Evolutionary conservation across 1,139 yeast genomes (phyloP), one percentile per base, ranked within the genome.

Genomic region (Insectozyma bohioensis): DNA sequence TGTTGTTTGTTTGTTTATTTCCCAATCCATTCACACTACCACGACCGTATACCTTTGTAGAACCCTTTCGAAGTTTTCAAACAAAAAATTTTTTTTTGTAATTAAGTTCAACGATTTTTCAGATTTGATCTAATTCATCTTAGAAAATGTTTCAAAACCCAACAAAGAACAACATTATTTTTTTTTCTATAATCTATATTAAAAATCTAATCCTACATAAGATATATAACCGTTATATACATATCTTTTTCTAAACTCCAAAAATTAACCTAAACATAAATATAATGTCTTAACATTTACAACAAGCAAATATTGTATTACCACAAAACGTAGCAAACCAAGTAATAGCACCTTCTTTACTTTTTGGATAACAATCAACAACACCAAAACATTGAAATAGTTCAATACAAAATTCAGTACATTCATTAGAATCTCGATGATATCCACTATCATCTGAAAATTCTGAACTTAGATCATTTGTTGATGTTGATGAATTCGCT

Each of bases 391-490:
- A 69, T 10, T 60, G 41, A 36, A 53, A 51, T 31, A 50, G 54
- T 37, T 67, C 74, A 30, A 63, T 45, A 41, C 72, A 67, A 40
- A 68, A 68, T 41, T 67, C 74, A 4, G 69, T 50, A 43, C 75
- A 69, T 40, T 69, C 74, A 42, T 66, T 65, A 20, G 47, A 31
- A 10, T 63, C 61, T 34, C 61, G 45, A 5, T 57, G 58, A 39
- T 61, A 64, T 4, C 72, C 71, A 27, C 67, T 60, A 7, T 12
- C 11, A 7, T 26, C 18, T 8, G 41, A 25, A 19, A 48, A 39
- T 11, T 32, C 30, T 3, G 37, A 34, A 12, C 27, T 26, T 10
- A 22, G 19, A 22, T 22, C 26, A 11, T 33, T 26, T 20, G 20
- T 16, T 8, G 35, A 25, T 9, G 34, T 16, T 9, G 30, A 20